These are phyloP conservation scores for Syzygium jambos DNA, from an alignment of 345 rosid species.

Conservation along the genomic window DNA sequence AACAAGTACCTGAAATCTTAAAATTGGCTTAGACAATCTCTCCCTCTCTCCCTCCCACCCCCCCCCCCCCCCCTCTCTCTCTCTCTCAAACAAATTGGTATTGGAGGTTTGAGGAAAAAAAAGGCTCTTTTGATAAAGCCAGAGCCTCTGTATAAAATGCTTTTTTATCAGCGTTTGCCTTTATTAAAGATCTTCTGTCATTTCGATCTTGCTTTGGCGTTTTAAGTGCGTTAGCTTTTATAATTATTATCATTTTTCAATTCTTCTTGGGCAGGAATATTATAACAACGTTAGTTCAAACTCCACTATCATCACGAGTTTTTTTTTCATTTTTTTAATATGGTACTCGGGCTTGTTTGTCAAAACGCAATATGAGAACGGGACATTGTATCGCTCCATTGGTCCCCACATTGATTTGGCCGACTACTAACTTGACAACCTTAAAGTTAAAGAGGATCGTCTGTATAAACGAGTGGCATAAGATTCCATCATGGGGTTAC, in stretches of 20 bases:
- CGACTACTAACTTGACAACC: neutral
- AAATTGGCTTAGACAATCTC: neutral
- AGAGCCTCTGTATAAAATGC: neutral
- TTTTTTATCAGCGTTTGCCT: neutral
- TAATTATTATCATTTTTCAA: neutral
- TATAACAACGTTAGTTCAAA: neutral
- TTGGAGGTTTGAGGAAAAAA: neutral
- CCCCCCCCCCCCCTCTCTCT: neutral
- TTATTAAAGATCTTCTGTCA: neutral
- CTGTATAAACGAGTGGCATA: neutral
- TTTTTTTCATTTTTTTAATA: neutral
- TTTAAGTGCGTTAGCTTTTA: neutral
- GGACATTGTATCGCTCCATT: neutral
- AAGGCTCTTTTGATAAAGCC: constrained; percentile 3
- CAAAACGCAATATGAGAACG: neutral
- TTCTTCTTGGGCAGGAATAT: neutral
- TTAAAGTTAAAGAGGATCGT: neutral
- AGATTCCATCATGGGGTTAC: neutral
- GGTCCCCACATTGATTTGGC: neutral
- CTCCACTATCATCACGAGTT: neutral
- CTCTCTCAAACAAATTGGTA: neutral
- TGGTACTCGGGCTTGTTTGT: neutral
- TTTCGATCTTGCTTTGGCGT: neutral
- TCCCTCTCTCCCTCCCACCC: neutral
- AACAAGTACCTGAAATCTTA: neutral